Conservation (phyloP, 1,139 yeast genomes). For the Geotrichum histeridarum region DNA sequence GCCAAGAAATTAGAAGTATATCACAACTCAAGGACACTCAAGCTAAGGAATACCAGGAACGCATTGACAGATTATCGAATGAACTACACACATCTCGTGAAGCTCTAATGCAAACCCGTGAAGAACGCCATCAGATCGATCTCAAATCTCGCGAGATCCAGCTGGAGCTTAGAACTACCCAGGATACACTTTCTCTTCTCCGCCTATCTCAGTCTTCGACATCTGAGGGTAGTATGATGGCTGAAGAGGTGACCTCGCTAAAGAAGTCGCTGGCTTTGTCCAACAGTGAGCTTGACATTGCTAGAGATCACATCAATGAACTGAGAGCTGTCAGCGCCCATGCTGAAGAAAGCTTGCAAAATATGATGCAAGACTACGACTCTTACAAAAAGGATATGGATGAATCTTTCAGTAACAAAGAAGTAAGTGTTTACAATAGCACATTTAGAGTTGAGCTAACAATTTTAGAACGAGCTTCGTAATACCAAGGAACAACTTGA, state of each 20-base stretch:
- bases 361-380: constrained; percentile 44
- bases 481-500: constrained; percentile 38
- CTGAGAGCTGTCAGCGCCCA: constrained; percentile 48
- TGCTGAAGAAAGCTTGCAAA: constrained; percentile 47
- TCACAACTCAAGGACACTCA: constrained; percentile 30
- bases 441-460: constrained; percentile 16
- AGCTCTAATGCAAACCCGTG: constrained; percentile 44
- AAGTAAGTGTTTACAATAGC: constrained; percentile 32
- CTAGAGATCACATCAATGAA: constrained; percentile 47
- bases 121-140: constrained; percentile 37
- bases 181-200: constrained; percentile 37
- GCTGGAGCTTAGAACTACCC: constrained; percentile 39
- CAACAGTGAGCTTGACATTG: constrained; percentile 45
- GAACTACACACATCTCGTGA: constrained; percentile 46
- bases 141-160: constrained; percentile 35
- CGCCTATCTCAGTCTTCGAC: constrained; percentile 21
- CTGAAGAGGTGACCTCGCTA: constrained; percentile 35
- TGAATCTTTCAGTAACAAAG: constrained; percentile 39
- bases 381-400: constrained; percentile 42
- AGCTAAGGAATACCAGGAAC: constrained; percentile 53
- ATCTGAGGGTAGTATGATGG: constrained; percentile 22
- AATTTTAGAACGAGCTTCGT: constrained; percentile 36
- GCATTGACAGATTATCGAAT: constrained; percentile 52
- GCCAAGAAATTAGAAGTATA: constrained; percentile 32
- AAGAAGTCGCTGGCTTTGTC: constrained; percentile 43